Percentiles rank a stretch among this genome's conserved stretches.
phyloP scores from a whole-genome alignment of 345 rosid genomes.

The Melaleuca quinquenervia region DNA sequence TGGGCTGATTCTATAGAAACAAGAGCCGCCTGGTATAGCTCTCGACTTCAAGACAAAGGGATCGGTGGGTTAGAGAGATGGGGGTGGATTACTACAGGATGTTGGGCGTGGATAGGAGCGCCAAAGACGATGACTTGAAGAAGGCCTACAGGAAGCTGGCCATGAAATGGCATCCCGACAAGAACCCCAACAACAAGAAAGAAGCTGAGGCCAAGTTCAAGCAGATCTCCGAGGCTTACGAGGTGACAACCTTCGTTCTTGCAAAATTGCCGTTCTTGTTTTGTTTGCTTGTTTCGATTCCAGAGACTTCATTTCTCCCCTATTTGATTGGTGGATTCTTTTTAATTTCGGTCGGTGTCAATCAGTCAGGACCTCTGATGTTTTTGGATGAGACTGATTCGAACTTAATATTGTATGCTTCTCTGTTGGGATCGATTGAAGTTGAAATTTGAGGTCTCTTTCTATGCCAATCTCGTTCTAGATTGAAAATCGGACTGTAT shows the following conservation, averaged over 20 bases:
- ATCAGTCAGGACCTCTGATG: background rate
- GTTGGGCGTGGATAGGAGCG: constrained; percentile 49
- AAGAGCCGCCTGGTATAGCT: background rate
- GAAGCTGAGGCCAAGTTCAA: constrained; percentile 87
- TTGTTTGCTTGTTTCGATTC: background rate
- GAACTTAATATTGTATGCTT: background rate
- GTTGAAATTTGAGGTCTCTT: background rate
- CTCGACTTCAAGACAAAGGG: background rate
- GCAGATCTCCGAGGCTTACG: constrained; percentile 84
- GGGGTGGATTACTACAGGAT: constrained; percentile 52
- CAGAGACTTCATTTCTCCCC: background rate
- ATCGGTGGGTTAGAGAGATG: constrained; percentile 9
- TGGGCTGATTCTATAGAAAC: background rate
- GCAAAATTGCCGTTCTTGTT: background rate
- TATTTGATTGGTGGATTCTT: background rate
- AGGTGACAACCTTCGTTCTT: constrained; percentile 14
- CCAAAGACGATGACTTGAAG: constrained; percentile 68
- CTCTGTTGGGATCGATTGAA: background rate
- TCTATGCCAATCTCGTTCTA: background rate
- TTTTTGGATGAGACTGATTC: background rate
- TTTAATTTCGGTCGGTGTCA: background rate
- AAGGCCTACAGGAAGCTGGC: constrained; percentile 84
- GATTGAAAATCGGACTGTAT: background rate
- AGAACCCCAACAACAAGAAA: constrained; percentile 72
- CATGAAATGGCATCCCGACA: constrained; percentile 93